Conservation (phyloP, 305 asterid genomes). For the Fraxinus xanthoxyloides region DNA sequence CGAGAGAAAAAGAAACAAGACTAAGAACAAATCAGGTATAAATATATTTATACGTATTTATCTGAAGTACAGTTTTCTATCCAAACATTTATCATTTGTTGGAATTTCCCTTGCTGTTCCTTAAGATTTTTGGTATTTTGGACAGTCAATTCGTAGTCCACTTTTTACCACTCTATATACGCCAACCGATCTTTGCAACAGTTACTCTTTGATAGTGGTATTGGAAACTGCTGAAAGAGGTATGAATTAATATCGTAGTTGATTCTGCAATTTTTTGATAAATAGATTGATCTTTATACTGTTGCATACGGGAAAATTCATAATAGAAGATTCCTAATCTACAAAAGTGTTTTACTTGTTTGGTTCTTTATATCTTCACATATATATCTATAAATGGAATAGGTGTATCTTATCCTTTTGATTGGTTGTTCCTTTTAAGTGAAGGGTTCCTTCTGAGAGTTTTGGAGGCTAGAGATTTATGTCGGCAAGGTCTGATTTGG, state of each 20-base stretch:
- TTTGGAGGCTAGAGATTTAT: conserved; percentile 45
- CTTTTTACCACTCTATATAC: not conserved
- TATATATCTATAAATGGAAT: conserved; percentile 18
- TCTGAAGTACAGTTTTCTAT: too few species aligned
- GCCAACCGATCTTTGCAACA: not conserved
- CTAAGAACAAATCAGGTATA: not conserved
- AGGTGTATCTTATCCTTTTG: conserved; percentile 30
- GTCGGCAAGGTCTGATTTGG: conserved; percentile 64
- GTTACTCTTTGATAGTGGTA: not conserved
- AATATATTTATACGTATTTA: too few species aligned
- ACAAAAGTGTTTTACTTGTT: not conserved
- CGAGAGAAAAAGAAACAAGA: too few species aligned
- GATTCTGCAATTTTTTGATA: not conserved
- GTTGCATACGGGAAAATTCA: not conserved
- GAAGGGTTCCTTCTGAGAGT: conserved; percentile 4
- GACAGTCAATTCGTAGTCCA: not conserved
- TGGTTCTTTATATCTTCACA: not conserved
- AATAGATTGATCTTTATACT: not conserved
- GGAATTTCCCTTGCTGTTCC: not conserved
- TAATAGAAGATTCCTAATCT: not conserved
- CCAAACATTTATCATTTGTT: not conserved
- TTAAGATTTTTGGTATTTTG: not conserved
- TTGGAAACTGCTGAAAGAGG: not conserved
- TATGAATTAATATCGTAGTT: not conserved
- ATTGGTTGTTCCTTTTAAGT: not conserved